Evolutionary conservation across 1,139 yeast species (phyloP), one percentile per base, ranked within the genome.

Genomic region (Yamadazyma pseudoaaseri): DNA sequence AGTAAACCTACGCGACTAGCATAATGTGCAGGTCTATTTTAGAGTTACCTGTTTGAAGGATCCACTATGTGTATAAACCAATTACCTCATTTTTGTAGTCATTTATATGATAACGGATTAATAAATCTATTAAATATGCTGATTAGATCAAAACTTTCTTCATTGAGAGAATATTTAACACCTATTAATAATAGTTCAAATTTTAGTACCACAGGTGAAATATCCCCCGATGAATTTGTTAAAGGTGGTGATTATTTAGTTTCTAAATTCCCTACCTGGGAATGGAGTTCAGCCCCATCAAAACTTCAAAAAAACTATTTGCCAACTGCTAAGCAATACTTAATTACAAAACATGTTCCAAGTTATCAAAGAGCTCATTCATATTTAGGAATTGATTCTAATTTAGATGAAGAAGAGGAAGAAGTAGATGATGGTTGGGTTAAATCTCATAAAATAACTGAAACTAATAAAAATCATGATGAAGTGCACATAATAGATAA

Each of bases 191-290:
- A 89, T 57, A 75, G 68, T 14, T 87, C 97, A 17, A 86, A 92
- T 27, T 92, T 89, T 61, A 70, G 79, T 36, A 63, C 73, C 31
- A 86, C 96, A 0, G 98, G 98, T 3, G 94, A 90, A 56, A 81
- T 92, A 36, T 84, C 96, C 1, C 97, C 97, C 3, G 95, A 86
- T 39, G 97, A 90, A 56, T 90, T 89, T 60, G 89, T 87, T 7
- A 70, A 66, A 36, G 96, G 97, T 5, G 97, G 97, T n/a, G 96
- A 90, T 52, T 89, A 86, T 55, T 64, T 92, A 41, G 92, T 82
- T 23, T 80, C 79, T 59, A 86, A 86, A 67, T 92, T 94, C 58
- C 97, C 98, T 2, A 94, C 97, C 0, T 92, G 99, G 98, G 78
- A 81, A 44, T 92, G 99, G 98, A 71, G 82, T 6, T 65, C 81